These are phyloP conservation scores for Tagetes patula DNA, from an alignment of 129 eudicot genomes.

Conservation along the genomic window DNA sequence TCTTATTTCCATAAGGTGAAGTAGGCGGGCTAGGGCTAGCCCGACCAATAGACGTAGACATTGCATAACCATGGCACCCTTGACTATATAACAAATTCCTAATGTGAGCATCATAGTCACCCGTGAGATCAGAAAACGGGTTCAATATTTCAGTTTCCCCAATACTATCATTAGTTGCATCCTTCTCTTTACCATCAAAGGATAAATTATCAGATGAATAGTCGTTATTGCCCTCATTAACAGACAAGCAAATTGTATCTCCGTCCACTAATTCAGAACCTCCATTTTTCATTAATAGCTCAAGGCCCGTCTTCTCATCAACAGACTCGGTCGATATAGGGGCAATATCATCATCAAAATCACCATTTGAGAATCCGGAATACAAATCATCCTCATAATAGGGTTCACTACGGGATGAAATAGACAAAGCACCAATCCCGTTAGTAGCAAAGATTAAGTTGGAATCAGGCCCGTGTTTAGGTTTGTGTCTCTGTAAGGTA, in stretches of 20 bases:
- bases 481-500: conserved; percentile 65
- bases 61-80: conserved; percentile 49
- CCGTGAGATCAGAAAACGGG: conserved; percentile 78
- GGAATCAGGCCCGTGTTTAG: conserved; percentile 32
- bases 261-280: conserved; percentile 35
- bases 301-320: conserved; percentile 24
- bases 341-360: conserved; percentile 40
- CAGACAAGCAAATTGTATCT: conserved; percentile 30
- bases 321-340: conserved; percentile 15
- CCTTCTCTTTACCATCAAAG: conserved; percentile 40
- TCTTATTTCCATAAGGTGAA: conserved; percentile 41
- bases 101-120: conserved; percentile 82
- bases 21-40: conserved; percentile 35
- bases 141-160: conserved; percentile 55
- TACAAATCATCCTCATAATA: conserved; percentile 47
- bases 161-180: conserved; percentile 24
- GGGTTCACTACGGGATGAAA: conserved; percentile 40
- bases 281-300: conserved; percentile 31
- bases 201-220: conserved; percentile 35
- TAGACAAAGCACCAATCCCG: conserved; percentile 28
- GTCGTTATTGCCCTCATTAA: conserved; percentile 20
- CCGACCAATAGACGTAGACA: conserved; percentile 30
- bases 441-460: conserved; percentile 27
- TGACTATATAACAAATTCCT: conserved; percentile 70
- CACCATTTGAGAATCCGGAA: conserved; percentile 42